A percentile compares a stretch with the other conserved stretches of the same genome.
These are phyloP conservation scores for Breviolum minutum DNA, from an alignment of 73 alveolate genomes.

Conservation along the genomic window DNA sequence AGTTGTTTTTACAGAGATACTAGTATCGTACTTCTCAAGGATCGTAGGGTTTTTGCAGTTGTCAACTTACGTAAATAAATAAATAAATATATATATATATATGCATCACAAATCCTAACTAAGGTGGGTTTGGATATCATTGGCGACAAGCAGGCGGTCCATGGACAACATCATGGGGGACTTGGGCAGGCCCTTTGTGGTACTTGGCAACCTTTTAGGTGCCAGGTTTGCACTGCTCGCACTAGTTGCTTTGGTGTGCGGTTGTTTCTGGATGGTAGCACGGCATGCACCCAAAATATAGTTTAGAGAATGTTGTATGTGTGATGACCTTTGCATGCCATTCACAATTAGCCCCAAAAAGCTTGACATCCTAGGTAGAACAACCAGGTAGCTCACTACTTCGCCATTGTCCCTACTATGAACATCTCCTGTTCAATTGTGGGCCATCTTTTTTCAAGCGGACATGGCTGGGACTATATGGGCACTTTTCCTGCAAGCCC, in stretches of 20 bases:
- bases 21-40: too few relatives aligned
- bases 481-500: background rate
- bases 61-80: too few relatives aligned
- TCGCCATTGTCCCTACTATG: background rate
- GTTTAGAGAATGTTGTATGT: background rate
- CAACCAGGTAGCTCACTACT: background rate
- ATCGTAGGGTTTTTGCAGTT: too few relatives aligned
- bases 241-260: background rate
- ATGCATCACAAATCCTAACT: background rate
- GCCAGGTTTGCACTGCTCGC: background rate
- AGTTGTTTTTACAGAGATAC: background rate
- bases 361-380: background rate
- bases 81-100: background rate
- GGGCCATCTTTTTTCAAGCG: conserved; percentile 6
- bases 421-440: background rate
- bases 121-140: conserved; percentile 18
- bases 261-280: background rate
- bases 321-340: background rate
- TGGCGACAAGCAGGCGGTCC: background rate
- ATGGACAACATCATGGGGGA: conserved; percentile 8
- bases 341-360: background rate
- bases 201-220: background rate
- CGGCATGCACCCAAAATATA: background rate
- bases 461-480: background rate
- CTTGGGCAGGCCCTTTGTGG: background rate